Evolutionary conservation across 768 basidiomycete genomes (phyloP), one percentile per base, ranked within the genome.

Genomic region (Rhodocollybia butyracea): DNA sequence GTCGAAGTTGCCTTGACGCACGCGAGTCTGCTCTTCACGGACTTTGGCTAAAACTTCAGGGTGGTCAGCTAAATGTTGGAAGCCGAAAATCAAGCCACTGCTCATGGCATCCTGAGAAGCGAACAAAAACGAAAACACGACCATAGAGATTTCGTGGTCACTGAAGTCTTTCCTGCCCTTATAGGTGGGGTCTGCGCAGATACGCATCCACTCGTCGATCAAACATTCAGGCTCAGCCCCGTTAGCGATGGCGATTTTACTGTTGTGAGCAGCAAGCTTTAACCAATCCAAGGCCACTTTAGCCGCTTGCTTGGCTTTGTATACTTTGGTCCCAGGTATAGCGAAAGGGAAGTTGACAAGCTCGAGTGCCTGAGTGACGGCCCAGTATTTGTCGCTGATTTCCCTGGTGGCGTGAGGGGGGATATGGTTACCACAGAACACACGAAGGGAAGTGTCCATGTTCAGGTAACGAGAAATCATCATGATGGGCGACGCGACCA

Each of bases 101-200:
- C 91, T 92, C 97, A 99, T 98, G 46, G 97, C 97, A 68, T 99
- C 97, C 76, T 97, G 93, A 24, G 86, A 89, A 2, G 93, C 97
- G 64, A 98, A 98, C 52, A 99, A 76, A 86, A 98, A 98, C 11
- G 91, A 94, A 66, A 99, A 87, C 38, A 99, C 73, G 65, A 97
- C 95, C 87, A 97, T 91, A 27, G 91, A 94, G 84, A 98, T 98
- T 73, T 99, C 96, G 61, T 81, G 79, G 69, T 98, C 89, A 61
- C 85, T 89, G 74, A 94, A 98, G 58, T 98, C 91, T 58, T 76
- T 82, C 60, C 86, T 84, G 60, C 89, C 87, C 69, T 94, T 95
- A 68, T 81, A 83, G 7, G 65, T 76, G 15, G 81, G 86, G 24
- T 85, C 84, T 36, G 77, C 72, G 65, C 97, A 78, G 46, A 84